These are phyloP conservation scores for Bothriochloa decipiens DNA, from an alignment of 176 grass and related monocot genomes.

Conservation along the genomic window DNA sequence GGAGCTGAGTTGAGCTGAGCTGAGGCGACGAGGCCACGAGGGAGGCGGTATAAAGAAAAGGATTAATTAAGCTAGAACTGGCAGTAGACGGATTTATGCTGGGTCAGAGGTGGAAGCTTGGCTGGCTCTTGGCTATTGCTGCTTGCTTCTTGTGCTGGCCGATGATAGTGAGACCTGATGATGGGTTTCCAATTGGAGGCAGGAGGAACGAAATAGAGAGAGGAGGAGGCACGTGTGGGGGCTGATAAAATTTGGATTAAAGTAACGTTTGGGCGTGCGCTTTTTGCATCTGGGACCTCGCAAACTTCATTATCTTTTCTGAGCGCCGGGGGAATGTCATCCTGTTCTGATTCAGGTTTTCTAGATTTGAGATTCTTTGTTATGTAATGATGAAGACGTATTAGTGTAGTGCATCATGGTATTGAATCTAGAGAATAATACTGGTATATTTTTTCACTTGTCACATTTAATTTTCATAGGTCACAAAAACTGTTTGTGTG, in stretches of 20 bases:
- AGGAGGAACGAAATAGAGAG: not conserved
- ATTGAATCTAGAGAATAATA: too few species aligned
- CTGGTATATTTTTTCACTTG: too few species aligned
- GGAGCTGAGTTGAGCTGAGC: conserved; percentile 40
- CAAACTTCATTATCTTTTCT: not conserved
- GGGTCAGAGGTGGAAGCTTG: not conserved
- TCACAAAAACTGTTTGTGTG: too few species aligned
- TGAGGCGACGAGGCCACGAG: not conserved
- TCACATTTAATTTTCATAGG: too few species aligned
- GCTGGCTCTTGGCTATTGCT: not conserved
- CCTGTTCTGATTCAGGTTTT: not conserved
- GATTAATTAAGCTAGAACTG: conserved; percentile 41
- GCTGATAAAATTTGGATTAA: not conserved
- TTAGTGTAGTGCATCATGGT: too few species aligned
- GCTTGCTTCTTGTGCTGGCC: not conserved
- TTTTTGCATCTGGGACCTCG: conserved; percentile 27
- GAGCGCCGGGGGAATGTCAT: not conserved
- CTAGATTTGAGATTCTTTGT: not conserved
- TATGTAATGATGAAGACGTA: not conserved
- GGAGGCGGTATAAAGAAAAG: conserved; percentile 32
- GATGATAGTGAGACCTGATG: not conserved
- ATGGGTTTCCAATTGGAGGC: conserved; percentile 23
- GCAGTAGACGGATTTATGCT: not conserved
- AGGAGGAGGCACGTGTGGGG: not conserved
- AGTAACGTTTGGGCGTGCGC: not conserved